Conservation (phyloP, 306 rosid genomes). For the Malus sieversii region DNA sequence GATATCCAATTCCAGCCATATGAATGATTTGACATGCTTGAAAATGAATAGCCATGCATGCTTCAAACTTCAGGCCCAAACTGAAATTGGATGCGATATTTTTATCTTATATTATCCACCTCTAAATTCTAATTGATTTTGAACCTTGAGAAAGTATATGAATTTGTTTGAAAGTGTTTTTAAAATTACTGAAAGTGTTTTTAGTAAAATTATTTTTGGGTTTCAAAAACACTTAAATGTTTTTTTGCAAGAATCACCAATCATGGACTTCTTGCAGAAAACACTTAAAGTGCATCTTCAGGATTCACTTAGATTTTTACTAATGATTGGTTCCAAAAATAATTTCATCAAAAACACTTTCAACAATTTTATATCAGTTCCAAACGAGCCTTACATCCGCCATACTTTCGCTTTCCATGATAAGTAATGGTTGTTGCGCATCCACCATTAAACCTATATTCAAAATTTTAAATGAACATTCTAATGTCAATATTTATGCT, state of each 20-base stretch:
- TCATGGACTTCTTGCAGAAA: too few species aligned
- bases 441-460: neutral
- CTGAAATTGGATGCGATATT: neutral
- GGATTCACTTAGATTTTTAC: too few species aligned
- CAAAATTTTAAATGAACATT: neutral
- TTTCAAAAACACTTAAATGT: too few species aligned
- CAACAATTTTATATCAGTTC: too few species aligned
- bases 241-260: too few species aligned
- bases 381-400: neutral
- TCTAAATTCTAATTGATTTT: neutral
- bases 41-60: neutral
- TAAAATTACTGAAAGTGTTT: too few species aligned
- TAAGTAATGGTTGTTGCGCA: neutral
- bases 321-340: too few species aligned
- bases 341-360: too few species aligned
- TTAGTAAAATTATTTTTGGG: too few species aligned
- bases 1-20: neutral
- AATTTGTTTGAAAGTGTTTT: too few species aligned
- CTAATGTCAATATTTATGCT: too few species aligned
- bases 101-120: neutral
- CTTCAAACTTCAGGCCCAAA: neutral
- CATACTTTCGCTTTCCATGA: slow-evolving; percentile 7
- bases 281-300: too few species aligned
- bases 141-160: neutral
- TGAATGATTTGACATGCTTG: slow-evolving; percentile 8